Base-by-base conservation (phyloP, 2,329 filamentous ascomycete species). In the Xylaria sp. region DNA sequence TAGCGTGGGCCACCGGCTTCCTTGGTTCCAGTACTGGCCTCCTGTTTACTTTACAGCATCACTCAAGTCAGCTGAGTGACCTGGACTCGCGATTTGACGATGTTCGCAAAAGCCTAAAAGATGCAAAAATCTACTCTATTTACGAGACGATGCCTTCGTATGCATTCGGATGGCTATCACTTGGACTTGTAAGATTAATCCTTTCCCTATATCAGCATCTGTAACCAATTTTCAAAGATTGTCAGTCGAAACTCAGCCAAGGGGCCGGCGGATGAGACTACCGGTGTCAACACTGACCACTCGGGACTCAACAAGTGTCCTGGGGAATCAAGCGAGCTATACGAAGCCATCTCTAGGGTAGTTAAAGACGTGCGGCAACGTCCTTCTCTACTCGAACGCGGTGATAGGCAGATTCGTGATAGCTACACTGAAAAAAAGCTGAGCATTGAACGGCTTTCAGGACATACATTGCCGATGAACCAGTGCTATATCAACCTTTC, bases 401-500 rank as follows among this genome's bases (percentile, higher is more conserved):
- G 42, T 17, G 55, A 59, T 49, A 49, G 38, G 11, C 42, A 49
- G n/a, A 59, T 59, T n/a, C 55, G 55, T 27, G 42, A 59, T 27
- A 49, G 39, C 27, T 47, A 47, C 15, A 47, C 22, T 3, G n/a
- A 33, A 25, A 11, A 36, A 47, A 47, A 47, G 17, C 42, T 47
- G 2, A 25, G 33, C 2, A 49, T 47, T 15, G 5, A 47, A 47
- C 55, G 42, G 15, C 27, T 47, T 25, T 47, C 42, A 6, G 44
- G 29, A 36, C 4, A 11, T 25, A 5, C 1, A 38, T 49, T 59
- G 29, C 29, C 56, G 11, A 59, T 59, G 29, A 11, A 25, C 3
- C 29, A 59, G 11, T 59, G 56, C 44, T 49, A 59, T 27, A 59
- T 59, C n/a, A 59, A 59, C 29, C 56, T 59, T 5, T n/a, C 44